These are phyloP conservation scores for Trametes cingulata DNA, from an alignment of 768 basidiomycete genomes.

Conservation along the genomic window DNA sequence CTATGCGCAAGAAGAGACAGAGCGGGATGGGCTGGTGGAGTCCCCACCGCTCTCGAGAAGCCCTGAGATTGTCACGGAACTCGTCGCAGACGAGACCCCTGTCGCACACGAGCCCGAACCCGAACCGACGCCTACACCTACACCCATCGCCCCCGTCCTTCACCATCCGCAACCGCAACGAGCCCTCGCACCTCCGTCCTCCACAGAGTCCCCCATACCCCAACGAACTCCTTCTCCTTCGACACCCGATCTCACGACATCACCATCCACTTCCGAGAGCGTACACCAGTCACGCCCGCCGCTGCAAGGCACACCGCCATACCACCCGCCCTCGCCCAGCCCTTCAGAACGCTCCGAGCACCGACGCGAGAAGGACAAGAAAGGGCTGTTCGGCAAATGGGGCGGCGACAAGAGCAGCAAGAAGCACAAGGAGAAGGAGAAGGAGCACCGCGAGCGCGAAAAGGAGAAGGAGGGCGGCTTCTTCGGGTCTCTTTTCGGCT, in stretches of 20 bases:
- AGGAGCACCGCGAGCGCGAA: constrained; percentile 47
- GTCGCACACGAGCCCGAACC: constrained; percentile 14
- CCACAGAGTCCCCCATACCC: constrained; percentile 36
- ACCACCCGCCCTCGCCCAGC: constrained; percentile 34
- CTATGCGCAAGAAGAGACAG: constrained; percentile 61
- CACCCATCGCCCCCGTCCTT: constrained; percentile 32
- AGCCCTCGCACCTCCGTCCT: constrained; percentile 45
- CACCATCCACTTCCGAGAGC: constrained; percentile 17
- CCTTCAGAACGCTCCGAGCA: constrained; percentile 21
- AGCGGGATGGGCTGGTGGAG: constrained; percentile 21
- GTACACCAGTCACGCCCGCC: constrained; percentile 28
- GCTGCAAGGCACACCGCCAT: constrained; percentile 30
- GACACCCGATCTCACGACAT: constrained; percentile 15
- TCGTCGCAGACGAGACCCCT: neutral
- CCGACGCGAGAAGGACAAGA: constrained; percentile 63
- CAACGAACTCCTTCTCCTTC: constrained; percentile 60
- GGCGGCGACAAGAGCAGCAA: constrained; percentile 65
- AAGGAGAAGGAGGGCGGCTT: constrained; percentile 80
- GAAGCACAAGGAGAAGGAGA: constrained; percentile 45
- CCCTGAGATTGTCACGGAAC: constrained; percentile 21
- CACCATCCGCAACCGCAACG: constrained; percentile 72
- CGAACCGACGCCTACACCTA: constrained; percentile 1
- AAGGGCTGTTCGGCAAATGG: constrained; percentile 67
- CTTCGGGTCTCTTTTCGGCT: constrained; percentile 89
- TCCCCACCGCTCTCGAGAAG: constrained; percentile 12